phyloP scores from a whole-genome alignment of 202 grass and related monocot species.

The Sporobolus alterniflorus region DNA sequence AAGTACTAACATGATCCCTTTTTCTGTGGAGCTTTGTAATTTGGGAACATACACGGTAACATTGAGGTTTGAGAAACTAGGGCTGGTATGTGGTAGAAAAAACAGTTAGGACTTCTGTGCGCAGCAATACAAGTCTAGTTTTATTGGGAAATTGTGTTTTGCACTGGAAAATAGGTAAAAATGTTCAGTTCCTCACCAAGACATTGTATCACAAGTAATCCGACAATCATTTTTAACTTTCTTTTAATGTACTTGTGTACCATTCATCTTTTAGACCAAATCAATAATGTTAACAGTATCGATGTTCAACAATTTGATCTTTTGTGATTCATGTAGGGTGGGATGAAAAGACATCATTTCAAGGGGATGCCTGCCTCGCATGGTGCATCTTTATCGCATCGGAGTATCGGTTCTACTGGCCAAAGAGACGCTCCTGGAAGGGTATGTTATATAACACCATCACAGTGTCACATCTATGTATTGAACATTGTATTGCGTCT shows the following conservation, averaged over 20 bases:
- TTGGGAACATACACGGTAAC: not conserved
- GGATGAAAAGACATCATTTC: constrained; percentile 91
- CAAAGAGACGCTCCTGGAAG: constrained; percentile 97
- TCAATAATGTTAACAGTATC: not conserved
- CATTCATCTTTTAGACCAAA: constrained; percentile 7
- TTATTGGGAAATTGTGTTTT: not conserved
- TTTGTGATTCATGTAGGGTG: constrained; percentile 69
- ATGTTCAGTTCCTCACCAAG: not conserved
- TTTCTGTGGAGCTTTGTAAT: not conserved
- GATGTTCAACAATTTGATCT: constrained; percentile 13
- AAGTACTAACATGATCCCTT: not conserved
- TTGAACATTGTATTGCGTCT: constrained; percentile 16
- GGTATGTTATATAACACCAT: constrained; percentile 56
- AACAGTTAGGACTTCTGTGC: not conserved
- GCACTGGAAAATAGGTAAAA: not conserved
- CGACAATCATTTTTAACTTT: not conserved
- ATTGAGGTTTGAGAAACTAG: constrained; percentile 8
- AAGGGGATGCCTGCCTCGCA: constrained; percentile 86
- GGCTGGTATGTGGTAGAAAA: constrained; percentile 14
- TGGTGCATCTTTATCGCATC: constrained; percentile 96
- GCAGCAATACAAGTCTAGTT: constrained; percentile 24
- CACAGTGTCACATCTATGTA: constrained; percentile 21
- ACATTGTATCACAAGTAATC: constrained; percentile 9
- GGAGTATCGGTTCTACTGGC: constrained; percentile 95
- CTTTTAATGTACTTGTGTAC: not conserved